Conservation (phyloP, 805 yeast species). For the Schizosaccharomyces pombe region ASM294v3 CU329670.1:1247501-1248000, state of each 20-base stretch:
- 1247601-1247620: slow-evolving; percentile 99
- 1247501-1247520: slow-evolving; percentile 88
- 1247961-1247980: slow-evolving; percentile 81
- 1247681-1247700: slow-evolving; percentile 93
- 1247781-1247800: slow-evolving; percentile 47
- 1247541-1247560: slow-evolving; percentile 94
- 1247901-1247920: slow-evolving; percentile 78
- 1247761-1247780: slow-evolving; percentile 58
- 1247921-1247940: slow-evolving; percentile 97
- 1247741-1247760: slow-evolving; percentile 54
- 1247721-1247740: slow-evolving; percentile 81
- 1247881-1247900: slow-evolving; percentile 87
- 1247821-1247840: slow-evolving; percentile 47
- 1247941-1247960: slow-evolving; percentile 91
- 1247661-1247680: slow-evolving; percentile 95
- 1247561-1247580: slow-evolving; percentile 96
- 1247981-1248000: slow-evolving; percentile 77
- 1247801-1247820: slow-evolving; percentile 14
- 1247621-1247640: slow-evolving; percentile 97
- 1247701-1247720: slow-evolving; percentile 97
- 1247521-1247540: slow-evolving; percentile 96
- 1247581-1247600: slow-evolving; percentile 95
- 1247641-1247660: slow-evolving; percentile 92
- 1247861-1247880: slow-evolving; percentile 48
- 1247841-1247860: slow-evolving; percentile 74